These are phyloP conservation scores for Haplosporangium gracile DNA, from an alignment of 192 early-diverging fungal species.

Conservation along the genomic window DNA sequence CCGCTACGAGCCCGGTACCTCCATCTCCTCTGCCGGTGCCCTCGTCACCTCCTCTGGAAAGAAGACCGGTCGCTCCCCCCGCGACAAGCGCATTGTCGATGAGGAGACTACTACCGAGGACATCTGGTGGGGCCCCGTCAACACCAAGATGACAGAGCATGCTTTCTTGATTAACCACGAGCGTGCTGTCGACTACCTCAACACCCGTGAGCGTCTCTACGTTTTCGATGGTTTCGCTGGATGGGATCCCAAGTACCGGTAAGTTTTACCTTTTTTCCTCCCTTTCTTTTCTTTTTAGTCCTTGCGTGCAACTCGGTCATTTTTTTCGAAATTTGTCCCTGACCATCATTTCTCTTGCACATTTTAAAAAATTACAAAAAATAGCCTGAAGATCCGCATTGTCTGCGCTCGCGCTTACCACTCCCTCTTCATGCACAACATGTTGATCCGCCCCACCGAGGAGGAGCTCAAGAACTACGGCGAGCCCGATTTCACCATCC, in stretches of 20 bases:
- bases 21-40: slow-evolving; percentile 92
- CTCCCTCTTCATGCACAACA: slow-evolving; percentile 98
- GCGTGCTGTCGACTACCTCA: slow-evolving; percentile 95
- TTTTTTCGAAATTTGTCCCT: neutral
- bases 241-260: slow-evolving; percentile 97
- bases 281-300: neutral
- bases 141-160: slow-evolving; percentile 87
- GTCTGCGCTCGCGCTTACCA: slow-evolving; percentile 97
- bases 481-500: slow-evolving; percentile 97
- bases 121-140: slow-evolving; percentile 99
- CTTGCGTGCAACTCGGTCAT: neutral
- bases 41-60: slow-evolving; percentile 91
- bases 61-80: slow-evolving; percentile 95
- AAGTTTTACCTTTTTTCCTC: neutral
- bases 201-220: slow-evolving; percentile 92
- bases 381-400: slow-evolving; percentile 91
- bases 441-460: slow-evolving; percentile 95
- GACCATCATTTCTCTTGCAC: neutral
- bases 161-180: slow-evolving; percentile 96
- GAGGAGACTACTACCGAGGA: slow-evolving; percentile 87
- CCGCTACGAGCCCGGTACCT: slow-evolving; percentile 85
- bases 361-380: neutral
- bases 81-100: slow-evolving; percentile 98
- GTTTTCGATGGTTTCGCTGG: slow-evolving; percentile 98
- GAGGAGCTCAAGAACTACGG: slow-evolving; percentile 94